These are phyloP conservation scores for Cladosporium phlei DNA, from an alignment of 2,329 filamentous ascomycete genomes.

Conservation along the genomic window DNA sequence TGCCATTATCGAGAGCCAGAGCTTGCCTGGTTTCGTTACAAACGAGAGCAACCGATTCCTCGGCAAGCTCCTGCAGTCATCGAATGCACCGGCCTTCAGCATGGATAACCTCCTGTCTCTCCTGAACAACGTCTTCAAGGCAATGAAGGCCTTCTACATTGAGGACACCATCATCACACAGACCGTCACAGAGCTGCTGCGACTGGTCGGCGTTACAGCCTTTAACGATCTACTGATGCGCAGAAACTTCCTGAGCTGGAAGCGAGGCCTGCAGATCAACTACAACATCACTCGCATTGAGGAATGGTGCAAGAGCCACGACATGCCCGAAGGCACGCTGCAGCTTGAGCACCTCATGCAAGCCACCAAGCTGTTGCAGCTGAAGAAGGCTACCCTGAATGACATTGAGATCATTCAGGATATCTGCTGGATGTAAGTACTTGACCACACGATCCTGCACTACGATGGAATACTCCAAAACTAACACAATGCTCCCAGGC, in stretches of 20 bases:
- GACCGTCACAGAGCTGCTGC: slow-evolving; percentile 87
- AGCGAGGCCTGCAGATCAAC: slow-evolving; percentile 97
- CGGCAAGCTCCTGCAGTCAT: slow-evolving; percentile 88
- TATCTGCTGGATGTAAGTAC: slow-evolving; percentile 96
- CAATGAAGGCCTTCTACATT: slow-evolving; percentile 97
- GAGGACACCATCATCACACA: slow-evolving; percentile 95
- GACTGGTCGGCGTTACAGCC: slow-evolving; percentile 90
- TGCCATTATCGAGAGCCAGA: slow-evolving; percentile 98
- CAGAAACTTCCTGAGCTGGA: slow-evolving; percentile 98
- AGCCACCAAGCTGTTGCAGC: slow-evolving; percentile 94
- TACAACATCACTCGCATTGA: slow-evolving; percentile 99
- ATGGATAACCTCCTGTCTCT: slow-evolving; percentile 98
- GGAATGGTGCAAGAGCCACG: slow-evolving; percentile 99
- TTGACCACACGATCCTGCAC: not conserved
- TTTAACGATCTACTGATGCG: slow-evolving; percentile 98
- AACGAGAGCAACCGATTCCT: slow-evolving; percentile 98
- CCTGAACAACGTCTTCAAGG: slow-evolving; percentile 94
- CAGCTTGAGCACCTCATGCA: slow-evolving; percentile 99
- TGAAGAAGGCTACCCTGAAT: slow-evolving; percentile 98
- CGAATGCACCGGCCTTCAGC: slow-evolving; percentile 90
- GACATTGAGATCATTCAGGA: slow-evolving; percentile 99
- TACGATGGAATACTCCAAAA: not conserved
- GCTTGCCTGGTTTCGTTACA: slow-evolving; percentile 94
- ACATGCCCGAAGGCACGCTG: slow-evolving; percentile 96
- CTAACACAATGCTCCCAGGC: slow-evolving; percentile 47